phyloP scores from a whole-genome alignment of 768 basidiomycete species.

The Mycena filopes region DNA sequence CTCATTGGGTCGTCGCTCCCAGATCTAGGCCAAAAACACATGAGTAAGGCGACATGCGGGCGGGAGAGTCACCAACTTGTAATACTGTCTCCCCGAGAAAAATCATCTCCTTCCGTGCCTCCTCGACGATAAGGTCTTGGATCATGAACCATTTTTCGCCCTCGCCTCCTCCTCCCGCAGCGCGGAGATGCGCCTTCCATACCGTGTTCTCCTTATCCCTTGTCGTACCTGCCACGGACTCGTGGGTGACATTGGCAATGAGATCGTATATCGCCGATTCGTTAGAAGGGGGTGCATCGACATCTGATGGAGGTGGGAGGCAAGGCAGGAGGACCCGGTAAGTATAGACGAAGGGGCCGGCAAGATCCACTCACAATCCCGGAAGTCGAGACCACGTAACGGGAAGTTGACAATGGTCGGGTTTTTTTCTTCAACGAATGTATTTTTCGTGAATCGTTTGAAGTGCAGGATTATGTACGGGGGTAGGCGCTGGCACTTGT shows the following conservation, averaged over 20 bases:
- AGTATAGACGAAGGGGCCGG: constrained; percentile 37
- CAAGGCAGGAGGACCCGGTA: constrained; percentile 33
- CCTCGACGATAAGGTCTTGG: constrained; percentile 95
- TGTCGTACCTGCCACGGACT: constrained; percentile 95
- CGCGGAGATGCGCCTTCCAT: constrained; percentile 91
- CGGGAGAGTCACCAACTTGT: constrained; percentile 67
- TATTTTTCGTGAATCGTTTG: constrained; percentile 97
- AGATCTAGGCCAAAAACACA: constrained; percentile 56
- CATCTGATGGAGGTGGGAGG: constrained; percentile 61
- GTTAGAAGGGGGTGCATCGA: constrained; percentile 73
- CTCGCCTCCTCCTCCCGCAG: constrained; percentile 79
- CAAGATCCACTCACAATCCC: constrained; percentile 76
- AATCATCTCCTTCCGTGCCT: constrained; percentile 98
- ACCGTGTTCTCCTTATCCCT: constrained; percentile 91
- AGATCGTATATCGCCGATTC: constrained; percentile 88
- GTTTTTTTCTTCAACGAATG: constrained; percentile 98
- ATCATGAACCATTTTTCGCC: constrained; percentile 96
- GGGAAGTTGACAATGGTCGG: constrained; percentile 99
- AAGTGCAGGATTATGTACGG: constrained; percentile 94
- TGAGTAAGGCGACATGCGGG: constrained; percentile 24
- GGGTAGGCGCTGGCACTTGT: constrained; percentile 90
- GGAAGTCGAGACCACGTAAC: constrained; percentile 90
- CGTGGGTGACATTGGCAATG: constrained; percentile 94
- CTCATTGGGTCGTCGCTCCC: constrained; percentile 63
- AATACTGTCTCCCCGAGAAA: constrained; percentile 96